A percentile compares a stretch with the other conserved stretches of the same genome.
Conservation (phyloP, 768 basidiomycete species). For the Rossbeevera mucosa region DNA sequence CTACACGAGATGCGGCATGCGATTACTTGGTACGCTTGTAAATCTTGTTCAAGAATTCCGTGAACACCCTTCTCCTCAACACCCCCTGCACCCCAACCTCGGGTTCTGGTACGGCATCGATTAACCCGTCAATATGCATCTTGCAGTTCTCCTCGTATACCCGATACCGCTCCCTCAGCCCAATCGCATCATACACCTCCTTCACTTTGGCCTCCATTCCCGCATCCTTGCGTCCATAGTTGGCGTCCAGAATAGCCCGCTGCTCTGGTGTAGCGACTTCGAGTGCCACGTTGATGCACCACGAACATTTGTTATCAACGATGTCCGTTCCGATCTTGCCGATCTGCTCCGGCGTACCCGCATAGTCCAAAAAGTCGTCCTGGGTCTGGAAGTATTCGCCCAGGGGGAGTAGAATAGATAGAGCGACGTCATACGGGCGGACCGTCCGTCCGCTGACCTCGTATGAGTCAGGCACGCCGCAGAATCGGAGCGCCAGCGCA, state of each 20-base stretch:
- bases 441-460: constrained; percentile 36
- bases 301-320: constrained; percentile 97
- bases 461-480: constrained; percentile 53
- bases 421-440: constrained; percentile 67
- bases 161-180: constrained; percentile 60
- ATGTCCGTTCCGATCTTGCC: constrained; percentile 99
- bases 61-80: constrained; percentile 68
- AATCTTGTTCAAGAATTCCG: constrained; percentile 85
- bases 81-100: constrained; percentile 38
- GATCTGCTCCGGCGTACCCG: constrained; percentile 83
- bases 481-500: constrained; percentile 86
- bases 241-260: constrained; percentile 54
- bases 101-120: constrained; percentile 67
- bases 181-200: constrained; percentile 66
- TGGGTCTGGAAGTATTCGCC: constrained; percentile 99
- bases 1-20: too few species aligned
- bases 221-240: constrained; percentile 57
- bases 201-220: constrained; percentile 56
- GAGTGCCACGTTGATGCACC: constrained; percentile 90
- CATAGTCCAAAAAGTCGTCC: constrained; percentile 95
- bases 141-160: constrained; percentile 79
- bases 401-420: constrained; percentile 80
- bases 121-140: constrained; percentile 58
- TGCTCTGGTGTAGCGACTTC: constrained; percentile 50
- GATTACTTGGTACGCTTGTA: constrained; percentile 55